Base-by-base conservation (phyloP, 441 rosid genomes). In the Gossypium aridum region DNA sequence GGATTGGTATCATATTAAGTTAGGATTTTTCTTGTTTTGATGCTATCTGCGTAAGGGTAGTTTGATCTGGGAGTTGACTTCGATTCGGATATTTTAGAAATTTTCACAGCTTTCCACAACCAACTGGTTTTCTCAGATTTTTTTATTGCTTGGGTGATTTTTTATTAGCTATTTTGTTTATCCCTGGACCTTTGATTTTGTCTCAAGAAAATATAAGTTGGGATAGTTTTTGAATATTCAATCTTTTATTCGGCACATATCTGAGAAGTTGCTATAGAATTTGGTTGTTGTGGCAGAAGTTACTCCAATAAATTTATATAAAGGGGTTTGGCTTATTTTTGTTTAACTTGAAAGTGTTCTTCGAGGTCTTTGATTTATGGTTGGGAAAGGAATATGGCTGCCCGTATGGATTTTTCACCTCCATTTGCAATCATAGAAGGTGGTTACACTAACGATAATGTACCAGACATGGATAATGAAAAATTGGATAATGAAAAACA, bases 331-430 rank as follows among this genome's bases (percentile, higher is more conserved):
- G 64, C 23, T 16, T 54, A 54, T 51, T 1, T 74, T 71, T 73
- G 39, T 55, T 61, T 70, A 57, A 9, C 31, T 56, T 71, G 54
- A 6, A 72, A 77, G 82, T 64, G 57, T 79, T 75, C 28, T 22
- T 39, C 56, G 57, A 64, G 43, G 72, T 57, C 16, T 64, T 61
- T 78, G 78, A 69, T 82, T 80, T 82, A 82, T 94, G 97, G 76
- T 86, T 83, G 71, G 62, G 75, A 73, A 69, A 66, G 76, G 80
- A 73, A 68, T 76, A 85, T 85, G 90, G 90, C 86, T 16, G 88
- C 92, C 17, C 89, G 85, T 71, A 85, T 87, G 87, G 94, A 88
- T 83, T 85, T 87, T 64, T 84, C 98, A 14, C 86, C 87, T 76
- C 77, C 87, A 64, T 68, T 83, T 77, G 70, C 79, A 20, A 73